Evolutionary conservation across 805 yeast genomes (phyloP).

Genomic region (Yamadazyma insecticola): DNA sequence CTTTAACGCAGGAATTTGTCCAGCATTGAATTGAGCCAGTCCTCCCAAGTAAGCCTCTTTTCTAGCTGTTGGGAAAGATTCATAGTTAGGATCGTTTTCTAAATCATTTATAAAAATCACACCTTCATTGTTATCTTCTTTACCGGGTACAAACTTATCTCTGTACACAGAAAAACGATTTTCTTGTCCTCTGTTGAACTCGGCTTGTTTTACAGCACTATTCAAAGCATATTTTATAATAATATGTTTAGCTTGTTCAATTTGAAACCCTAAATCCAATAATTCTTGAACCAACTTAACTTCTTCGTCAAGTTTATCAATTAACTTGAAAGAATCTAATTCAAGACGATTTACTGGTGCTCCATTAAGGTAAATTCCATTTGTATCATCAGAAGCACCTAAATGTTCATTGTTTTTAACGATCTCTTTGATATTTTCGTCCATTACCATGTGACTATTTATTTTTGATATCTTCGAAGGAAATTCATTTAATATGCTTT

Average conservation of each 20-base stretch:
- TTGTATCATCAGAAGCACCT: constrained; percentile 35
- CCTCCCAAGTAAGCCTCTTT: constrained; percentile 39
- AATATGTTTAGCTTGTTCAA: constrained; percentile 27
- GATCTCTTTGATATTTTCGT: constrained; percentile 3
- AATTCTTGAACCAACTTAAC: constrained; percentile 19
- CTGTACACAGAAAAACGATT: constrained; percentile 31
- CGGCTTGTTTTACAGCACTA: constrained; percentile 35
- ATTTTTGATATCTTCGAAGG: constrained; percentile 34
- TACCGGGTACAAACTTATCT: constrained; percentile 15
- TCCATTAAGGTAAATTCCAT: constrained; percentile 69
- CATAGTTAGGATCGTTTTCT: constrained; percentile 56
- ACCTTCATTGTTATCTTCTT: constrained; percentile 22
- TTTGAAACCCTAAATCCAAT: constrained; percentile 23
- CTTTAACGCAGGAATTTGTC: constrained; percentile 62
- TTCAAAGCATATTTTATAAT: constrained; percentile 34
- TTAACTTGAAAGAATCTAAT: constrained; percentile 39
- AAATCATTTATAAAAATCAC: constrained; percentile 77
- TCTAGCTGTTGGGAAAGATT: constrained; percentile 36
- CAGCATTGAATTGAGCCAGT: constrained; percentile 30
- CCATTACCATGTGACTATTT: constrained; percentile 1
- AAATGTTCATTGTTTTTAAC: constrained; percentile 13
- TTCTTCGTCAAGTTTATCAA: constrained; percentile 33
- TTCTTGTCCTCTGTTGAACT: constrained; percentile 34
- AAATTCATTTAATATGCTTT: constrained; percentile 42
- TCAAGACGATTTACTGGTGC: constrained; percentile 47